phyloP scores from a whole-genome alignment of 352 stramenopile genomes.

The Pythium guiyangense region DNA sequence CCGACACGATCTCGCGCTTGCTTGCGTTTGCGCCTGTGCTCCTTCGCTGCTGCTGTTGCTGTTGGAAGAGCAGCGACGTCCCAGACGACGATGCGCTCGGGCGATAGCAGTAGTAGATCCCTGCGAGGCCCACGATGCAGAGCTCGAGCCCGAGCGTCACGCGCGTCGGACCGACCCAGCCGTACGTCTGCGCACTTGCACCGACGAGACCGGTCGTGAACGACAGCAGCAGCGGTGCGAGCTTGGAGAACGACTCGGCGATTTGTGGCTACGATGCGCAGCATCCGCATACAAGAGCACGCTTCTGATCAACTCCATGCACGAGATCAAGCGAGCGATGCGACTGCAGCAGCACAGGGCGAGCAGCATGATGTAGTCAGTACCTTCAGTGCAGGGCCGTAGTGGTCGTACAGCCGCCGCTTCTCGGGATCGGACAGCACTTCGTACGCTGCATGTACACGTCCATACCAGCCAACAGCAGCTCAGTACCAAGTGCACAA shows the following conservation, averaged over 20 bases:
- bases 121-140: conserved; percentile 44
- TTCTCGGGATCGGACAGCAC: conserved; percentile 75
- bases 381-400: conserved; percentile 50
- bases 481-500: not conserved
- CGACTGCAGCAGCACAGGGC: not conserved
- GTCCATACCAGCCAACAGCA: not conserved
- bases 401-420: conserved; percentile 69
- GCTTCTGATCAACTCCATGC: too few relatives aligned
- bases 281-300: too few relatives aligned
- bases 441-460: conserved; percentile 41
- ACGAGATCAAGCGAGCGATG: not conserved
- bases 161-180: conserved; percentile 24
- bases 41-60: conserved; percentile 4
- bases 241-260: conserved; percentile 53
- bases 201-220: conserved; percentile 50
- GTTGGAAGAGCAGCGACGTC: conserved; percentile 1
- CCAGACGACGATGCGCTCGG: not conserved
- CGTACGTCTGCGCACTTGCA: conserved; percentile 30
- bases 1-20: conserved; percentile 47
- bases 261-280: conserved; percentile 25
- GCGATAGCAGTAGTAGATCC: conserved; percentile 57
- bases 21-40: conserved; percentile 4
- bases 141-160: conserved; percentile 34
- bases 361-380: not conserved
- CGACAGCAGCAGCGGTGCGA: conserved; percentile 62